phyloP scores from a whole-genome alignment of 2,329 filamentous ascomycete species.

The Chrysoporthe deuterocubensis region DNA sequence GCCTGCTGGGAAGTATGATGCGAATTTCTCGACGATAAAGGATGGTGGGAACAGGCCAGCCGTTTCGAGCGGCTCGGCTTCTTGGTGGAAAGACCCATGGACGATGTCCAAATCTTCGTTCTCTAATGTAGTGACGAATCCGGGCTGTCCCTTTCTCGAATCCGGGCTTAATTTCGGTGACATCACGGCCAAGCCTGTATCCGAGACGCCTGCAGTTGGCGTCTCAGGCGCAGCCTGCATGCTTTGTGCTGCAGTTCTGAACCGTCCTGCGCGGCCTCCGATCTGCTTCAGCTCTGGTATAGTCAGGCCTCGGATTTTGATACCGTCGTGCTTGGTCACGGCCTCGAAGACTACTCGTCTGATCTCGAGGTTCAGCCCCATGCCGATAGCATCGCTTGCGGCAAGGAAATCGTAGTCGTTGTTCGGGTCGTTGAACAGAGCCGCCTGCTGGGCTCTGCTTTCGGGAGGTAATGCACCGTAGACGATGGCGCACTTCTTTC shows the following conservation, averaged over 20 bases:
- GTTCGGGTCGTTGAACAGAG: conserved; percentile 90
- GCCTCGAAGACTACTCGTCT: conserved; percentile 89
- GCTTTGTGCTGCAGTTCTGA: conserved; percentile 69
- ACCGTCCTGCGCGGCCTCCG: conserved; percentile 88
- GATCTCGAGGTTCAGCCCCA: conserved; percentile 93
- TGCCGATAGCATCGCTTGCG: conserved; percentile 94
- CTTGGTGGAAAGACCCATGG: conserved; percentile 61
- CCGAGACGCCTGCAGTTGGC: neutral
- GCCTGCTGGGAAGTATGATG: conserved; percentile 77
- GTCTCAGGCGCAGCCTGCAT: conserved; percentile 30
- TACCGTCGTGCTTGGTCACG: conserved; percentile 72
- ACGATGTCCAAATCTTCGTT: conserved; percentile 68
- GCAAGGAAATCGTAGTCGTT: conserved; percentile 96
- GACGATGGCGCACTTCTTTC: conserved; percentile 84
- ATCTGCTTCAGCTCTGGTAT: conserved; percentile 92
- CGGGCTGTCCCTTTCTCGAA: conserved; percentile 45
- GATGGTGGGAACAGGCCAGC: conserved; percentile 79
- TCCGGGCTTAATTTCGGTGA: conserved; percentile 19
- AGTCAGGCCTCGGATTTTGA: conserved; percentile 59
- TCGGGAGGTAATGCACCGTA: conserved; percentile 93
- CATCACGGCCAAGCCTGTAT: neutral
- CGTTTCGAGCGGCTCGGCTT: conserved; percentile 67
- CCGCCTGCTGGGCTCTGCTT: conserved; percentile 87
- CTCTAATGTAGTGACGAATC: conserved; percentile 80
- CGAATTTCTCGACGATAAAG: conserved; percentile 73